Evolutionary conservation across 768 basidiomycete species (phyloP), one percentile per base, ranked within the genome.

Genomic region (Trametes cingulata): DNA sequence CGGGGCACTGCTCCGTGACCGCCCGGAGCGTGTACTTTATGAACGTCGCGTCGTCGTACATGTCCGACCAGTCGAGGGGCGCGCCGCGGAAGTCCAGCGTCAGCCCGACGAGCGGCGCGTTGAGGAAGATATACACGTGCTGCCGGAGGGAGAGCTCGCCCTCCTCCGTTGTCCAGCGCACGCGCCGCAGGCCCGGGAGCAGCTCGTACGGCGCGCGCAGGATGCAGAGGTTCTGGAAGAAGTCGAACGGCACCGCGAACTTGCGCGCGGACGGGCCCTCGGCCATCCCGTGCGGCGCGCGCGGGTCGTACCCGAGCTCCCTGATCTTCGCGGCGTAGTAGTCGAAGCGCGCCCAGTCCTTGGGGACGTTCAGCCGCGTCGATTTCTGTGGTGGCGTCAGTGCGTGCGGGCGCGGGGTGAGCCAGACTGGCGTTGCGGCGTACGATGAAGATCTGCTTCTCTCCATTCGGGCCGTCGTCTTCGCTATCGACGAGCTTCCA

Each of bases 221-320:
- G 27, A 46, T 49, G 41, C 40, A 45, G 2, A 46, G 20, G 25
- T 27, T 40, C 37, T 17, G 45, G 14, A 39, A 43, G 14, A 50
- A 9, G 2, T 36, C 33, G 3, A 24, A 3, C 22, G 41, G 29
- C 41, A 52, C 49, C 25, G 22, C 42, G 3, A n/a, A 19, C 41
- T 20, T 43, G 29, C 57, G 49, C 50, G 27, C 45, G 2, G 3
- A n/a, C 2, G 33, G 40, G 22, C 51, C 6, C 40, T 41, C 22
- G 40, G 7, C 19, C 9, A 8, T 5, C 29, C 49, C 49, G 14
- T 15, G 43, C 3, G 57, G 57, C 8, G 50, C 50, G 42, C 33
- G 24, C 4, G 52, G 48, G 52, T 61, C 60, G 42, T 41, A 61
- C 13, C 60, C 60, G 8, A 61, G 29, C 19, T 61, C 53, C 14